These are phyloP conservation scores for Stephania yunnanensis DNA, from an alignment of 164 flowering plant genomes.

Conservation along the genomic window DNA sequence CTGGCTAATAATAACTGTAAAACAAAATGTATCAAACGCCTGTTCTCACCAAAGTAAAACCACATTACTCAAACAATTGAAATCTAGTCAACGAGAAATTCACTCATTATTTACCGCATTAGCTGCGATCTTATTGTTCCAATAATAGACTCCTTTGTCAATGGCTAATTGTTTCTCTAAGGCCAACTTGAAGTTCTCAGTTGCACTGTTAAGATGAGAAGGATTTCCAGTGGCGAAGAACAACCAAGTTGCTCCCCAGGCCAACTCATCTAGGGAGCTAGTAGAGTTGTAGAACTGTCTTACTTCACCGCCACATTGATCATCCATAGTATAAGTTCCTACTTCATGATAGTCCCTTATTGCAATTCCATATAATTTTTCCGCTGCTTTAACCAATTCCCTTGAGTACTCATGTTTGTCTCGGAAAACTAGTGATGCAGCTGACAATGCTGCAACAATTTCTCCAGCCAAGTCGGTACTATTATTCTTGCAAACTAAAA, in stretches of 20 bases:
- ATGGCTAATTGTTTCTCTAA: conserved; percentile 13
- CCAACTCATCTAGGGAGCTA: conserved; percentile 45
- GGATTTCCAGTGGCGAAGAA: conserved; percentile 56
- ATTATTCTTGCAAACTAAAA: conserved; percentile 26
- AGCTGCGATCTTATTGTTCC: conserved; percentile 62
- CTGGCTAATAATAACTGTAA: conserved; percentile 50
- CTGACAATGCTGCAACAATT: conserved; percentile 58
- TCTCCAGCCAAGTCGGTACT: conserved; percentile 67
- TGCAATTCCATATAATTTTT: conserved; percentile 30
- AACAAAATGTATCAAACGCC: neutral
- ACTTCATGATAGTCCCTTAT: conserved; percentile 12
- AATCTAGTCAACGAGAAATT: neutral
- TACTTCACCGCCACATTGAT: conserved; percentile 45
- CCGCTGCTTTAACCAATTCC: conserved; percentile 34
- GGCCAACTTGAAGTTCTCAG: conserved; percentile 24
- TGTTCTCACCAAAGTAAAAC: neutral
- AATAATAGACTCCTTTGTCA: conserved; percentile 40
- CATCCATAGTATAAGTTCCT: conserved; percentile 34
- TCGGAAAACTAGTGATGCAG: conserved; percentile 62
- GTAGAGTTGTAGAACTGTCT: conserved; percentile 48
- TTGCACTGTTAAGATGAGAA: conserved; percentile 37
- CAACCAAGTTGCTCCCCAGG: conserved; percentile 66
- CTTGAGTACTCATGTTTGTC: conserved; percentile 32
- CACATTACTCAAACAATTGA: neutral
- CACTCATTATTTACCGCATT: conserved; percentile 23